Evolutionary conservation across 176 grass and related monocot species (phyloP).

Genomic region (Oryza punctata): DNA sequence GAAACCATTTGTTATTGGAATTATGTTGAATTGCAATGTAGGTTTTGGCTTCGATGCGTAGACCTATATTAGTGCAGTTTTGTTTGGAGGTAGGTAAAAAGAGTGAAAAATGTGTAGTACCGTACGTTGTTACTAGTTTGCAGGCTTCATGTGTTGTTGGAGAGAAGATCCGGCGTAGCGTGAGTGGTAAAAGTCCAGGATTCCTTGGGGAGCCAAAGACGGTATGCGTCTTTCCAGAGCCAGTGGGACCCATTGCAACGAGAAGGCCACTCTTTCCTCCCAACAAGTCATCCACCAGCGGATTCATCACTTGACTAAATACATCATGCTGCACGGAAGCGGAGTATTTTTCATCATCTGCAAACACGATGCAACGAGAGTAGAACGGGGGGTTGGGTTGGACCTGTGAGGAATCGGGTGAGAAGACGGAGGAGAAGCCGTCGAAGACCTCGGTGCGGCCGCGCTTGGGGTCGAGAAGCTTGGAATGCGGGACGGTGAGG

Average conservation of each 20-base stretch:
- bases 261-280: constrained; percentile 73
- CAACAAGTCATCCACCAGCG: constrained; percentile 74
- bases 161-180: constrained; percentile 57
- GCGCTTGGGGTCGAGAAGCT: constrained; percentile 58
- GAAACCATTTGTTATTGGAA: background rate
- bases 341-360: too few relatives aligned
- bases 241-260: constrained; percentile 76
- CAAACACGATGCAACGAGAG: too few relatives aligned
- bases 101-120: background rate
- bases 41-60: background rate
- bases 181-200: constrained; percentile 69
- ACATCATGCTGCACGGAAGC: constrained; percentile 53
- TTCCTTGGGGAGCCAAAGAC: constrained; percentile 70
- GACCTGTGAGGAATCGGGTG: constrained; percentile 63
- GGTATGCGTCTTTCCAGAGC: constrained; percentile 90
- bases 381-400: too few relatives aligned
- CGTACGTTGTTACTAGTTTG: constrained; percentile 7
- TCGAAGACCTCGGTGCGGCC: constrained; percentile 70
- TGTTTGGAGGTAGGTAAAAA: background rate
- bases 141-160: background rate
- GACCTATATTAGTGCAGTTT: background rate
- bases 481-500: constrained; percentile 62
- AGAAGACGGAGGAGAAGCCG: constrained; percentile 77
- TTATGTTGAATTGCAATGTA: background rate
- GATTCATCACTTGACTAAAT: constrained; percentile 67